These are phyloP conservation scores for Plantago coronopus DNA, from an alignment of 305 asterid genomes.

Conservation along the genomic window DNA sequence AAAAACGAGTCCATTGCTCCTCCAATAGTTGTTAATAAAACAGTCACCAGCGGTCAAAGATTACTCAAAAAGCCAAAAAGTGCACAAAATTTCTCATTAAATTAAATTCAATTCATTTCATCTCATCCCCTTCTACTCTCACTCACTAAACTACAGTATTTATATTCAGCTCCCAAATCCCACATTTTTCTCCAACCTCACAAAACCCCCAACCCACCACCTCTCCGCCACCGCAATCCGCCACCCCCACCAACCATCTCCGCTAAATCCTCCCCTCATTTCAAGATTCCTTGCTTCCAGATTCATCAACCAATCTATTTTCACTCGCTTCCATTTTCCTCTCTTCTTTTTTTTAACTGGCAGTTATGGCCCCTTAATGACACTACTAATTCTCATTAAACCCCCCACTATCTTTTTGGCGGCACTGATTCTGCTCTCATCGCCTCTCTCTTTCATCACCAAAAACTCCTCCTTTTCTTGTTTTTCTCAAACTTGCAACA, in stretches of 20 bases:
- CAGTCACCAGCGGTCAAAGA: constrained; percentile 18
- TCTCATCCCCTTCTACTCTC: too few species aligned
- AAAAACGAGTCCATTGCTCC: not conserved
- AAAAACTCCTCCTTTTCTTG: constrained; percentile 19
- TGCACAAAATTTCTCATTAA: constrained; percentile 2
- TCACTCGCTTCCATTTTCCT: not conserved
- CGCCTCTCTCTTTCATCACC: constrained; percentile 6
- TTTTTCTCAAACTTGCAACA: not conserved
- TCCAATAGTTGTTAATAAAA: constrained; percentile 8
- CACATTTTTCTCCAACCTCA: not conserved
- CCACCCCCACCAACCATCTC: constrained; percentile 19
- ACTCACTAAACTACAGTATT: too few species aligned
- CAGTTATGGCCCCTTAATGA: constrained; percentile 17
- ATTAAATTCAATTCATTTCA: too few species aligned
- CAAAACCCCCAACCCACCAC: constrained; percentile 3
- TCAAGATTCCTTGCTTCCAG: constrained; percentile 16
- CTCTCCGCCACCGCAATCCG: not conserved
- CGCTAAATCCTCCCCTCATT: constrained; percentile 23
- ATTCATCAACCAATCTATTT: constrained; percentile 2
- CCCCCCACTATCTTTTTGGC: constrained; percentile 37
- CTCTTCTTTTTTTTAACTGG: not conserved
- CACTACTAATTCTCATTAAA: constrained; percentile 27
- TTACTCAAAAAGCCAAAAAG: not conserved
- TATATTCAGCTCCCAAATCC: not conserved
- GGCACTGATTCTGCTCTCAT: constrained; percentile 29